Percentiles rank a stretch among this genome's conserved stretches.
Conservation (phyloP, 2,329 filamentous ascomycete species). For the Penicillium freii region DNA sequence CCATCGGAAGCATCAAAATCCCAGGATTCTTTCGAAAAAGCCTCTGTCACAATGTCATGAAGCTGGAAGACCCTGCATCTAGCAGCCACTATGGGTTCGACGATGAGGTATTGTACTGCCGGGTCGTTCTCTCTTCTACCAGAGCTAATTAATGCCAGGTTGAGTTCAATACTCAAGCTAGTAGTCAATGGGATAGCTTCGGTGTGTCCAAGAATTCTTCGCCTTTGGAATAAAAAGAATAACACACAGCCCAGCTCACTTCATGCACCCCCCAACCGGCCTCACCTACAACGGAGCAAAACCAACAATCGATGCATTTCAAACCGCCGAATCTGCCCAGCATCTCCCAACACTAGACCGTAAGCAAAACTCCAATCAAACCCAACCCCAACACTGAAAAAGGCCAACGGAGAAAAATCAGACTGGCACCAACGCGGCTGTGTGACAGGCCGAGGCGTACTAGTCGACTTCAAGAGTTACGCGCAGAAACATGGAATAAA, state of each 20-base stretch:
- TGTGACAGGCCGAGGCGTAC: slow-evolving; percentile 52
- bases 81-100: slow-evolving; percentile 42
- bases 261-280: slow-evolving; percentile 24
- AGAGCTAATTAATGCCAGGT: slow-evolving; percentile 15
- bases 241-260: slow-evolving; percentile 16
- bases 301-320: slow-evolving; percentile 26
- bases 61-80: slow-evolving; percentile 32
- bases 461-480: slow-evolving; percentile 58
- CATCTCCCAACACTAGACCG: slow-evolving; percentile 27
- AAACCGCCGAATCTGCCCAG: neutral
- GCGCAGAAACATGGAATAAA: slow-evolving; percentile 53
- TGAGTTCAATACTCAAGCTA: slow-evolving; percentile 49
- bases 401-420: slow-evolving; percentile 23
- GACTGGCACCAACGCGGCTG: slow-evolving; percentile 43
- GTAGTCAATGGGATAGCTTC: slow-evolving; percentile 49
- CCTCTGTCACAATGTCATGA: slow-evolving; percentile 31
- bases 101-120: slow-evolving; percentile 36
- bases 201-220: slow-evolving; percentile 29
- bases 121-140: neutral
- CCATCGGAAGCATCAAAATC: slow-evolving; percentile 33
- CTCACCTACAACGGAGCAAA: slow-evolving; percentile 35
- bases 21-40: slow-evolving; percentile 37
- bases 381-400: neutral
- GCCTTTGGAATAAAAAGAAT: neutral
- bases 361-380: neutral